Conservation (phyloP, 768 basidiomycete genomes). For the Crepidotus variabilis region DNA sequence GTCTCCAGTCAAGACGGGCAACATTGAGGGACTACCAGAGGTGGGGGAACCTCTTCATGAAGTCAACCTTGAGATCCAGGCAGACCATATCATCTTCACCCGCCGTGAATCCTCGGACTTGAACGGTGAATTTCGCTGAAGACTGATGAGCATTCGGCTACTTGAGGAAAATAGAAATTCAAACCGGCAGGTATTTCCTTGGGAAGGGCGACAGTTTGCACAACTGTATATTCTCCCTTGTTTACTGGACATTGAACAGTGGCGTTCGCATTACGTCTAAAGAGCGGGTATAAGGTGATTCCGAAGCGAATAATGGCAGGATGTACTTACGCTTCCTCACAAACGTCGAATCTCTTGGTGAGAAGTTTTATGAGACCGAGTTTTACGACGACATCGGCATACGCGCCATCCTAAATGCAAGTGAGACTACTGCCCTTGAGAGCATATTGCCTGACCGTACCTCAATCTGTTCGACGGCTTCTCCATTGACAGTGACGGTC, state of each 20-base stretch:
- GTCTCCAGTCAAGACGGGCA: neutral
- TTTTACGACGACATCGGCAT: constrained; percentile 87
- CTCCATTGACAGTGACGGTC: constrained; percentile 77
- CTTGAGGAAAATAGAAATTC: neutral
- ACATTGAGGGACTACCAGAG: constrained; percentile 14
- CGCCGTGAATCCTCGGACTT: constrained; percentile 63
- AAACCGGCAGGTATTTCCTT: constrained; percentile 85
- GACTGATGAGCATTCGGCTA: neutral
- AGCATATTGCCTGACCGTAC: constrained; percentile 34
- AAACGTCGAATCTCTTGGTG: constrained; percentile 79
- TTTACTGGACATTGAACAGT: constrained; percentile 82
- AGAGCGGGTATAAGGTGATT: constrained; percentile 3
- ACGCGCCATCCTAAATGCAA: constrained; percentile 75
- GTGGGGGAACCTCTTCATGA: constrained; percentile 46
- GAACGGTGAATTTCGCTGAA: constrained; percentile 80
- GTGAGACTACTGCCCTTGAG: neutral
- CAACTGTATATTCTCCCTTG: constrained; percentile 64
- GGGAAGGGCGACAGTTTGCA: constrained; percentile 83
- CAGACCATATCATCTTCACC: constrained; percentile 79
- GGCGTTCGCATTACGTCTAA: constrained; percentile 71
- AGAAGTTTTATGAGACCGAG: constrained; percentile 92
- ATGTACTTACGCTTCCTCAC: constrained; percentile 84
- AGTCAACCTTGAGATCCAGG: constrained; percentile 75
- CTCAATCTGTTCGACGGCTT: constrained; percentile 55
- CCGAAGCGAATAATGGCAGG: neutral